phyloP scores from a whole-genome alignment of 2,329 filamentous ascomycete species.

The Aschersonia sp. region DNA sequence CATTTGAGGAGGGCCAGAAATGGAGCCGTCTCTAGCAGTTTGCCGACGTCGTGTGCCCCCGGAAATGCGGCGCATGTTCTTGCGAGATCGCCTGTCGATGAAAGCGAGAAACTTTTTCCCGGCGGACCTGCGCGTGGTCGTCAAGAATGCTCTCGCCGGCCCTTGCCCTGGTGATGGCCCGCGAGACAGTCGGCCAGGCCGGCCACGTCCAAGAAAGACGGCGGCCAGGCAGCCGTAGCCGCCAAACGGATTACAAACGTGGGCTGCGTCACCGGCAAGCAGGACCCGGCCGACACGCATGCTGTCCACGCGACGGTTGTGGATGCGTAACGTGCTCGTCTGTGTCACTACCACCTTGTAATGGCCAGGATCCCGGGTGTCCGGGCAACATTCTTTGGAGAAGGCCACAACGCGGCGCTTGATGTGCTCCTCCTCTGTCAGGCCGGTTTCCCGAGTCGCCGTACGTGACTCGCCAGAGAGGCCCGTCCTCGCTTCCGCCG shows the following conservation, averaged over 20 bases:
- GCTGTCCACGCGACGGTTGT: slow-evolving; percentile 31
- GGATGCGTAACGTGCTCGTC: slow-evolving; percentile 27
- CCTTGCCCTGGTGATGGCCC: slow-evolving; percentile 21
- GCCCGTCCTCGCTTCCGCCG: slow-evolving; percentile 15
- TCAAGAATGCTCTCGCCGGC: slow-evolving; percentile 25
- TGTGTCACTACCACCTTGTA: slow-evolving; percentile 24
- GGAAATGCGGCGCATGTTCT: slow-evolving; percentile 3
- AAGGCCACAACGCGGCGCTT: slow-evolving; percentile 10
- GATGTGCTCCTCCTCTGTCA: slow-evolving; percentile 21
- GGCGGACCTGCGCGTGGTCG: slow-evolving; percentile 20
- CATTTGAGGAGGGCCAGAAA: slow-evolving; percentile 4
- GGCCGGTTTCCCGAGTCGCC: slow-evolving; percentile 27
- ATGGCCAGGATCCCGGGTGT: slow-evolving; percentile 28
- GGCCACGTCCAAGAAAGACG: slow-evolving; percentile 30
- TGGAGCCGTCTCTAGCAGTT: slow-evolving; percentile 1
- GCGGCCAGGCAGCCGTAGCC: slow-evolving; percentile 32
- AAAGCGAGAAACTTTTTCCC: slow-evolving; percentile 18
- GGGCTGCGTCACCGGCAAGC: slow-evolving; percentile 35
- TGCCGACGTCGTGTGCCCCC: not conserved
- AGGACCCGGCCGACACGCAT: slow-evolving; percentile 32
- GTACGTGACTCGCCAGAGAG: slow-evolving; percentile 37
- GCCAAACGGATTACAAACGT: slow-evolving; percentile 38
- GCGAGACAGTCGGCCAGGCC: slow-evolving; percentile 31
- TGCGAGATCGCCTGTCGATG: slow-evolving; percentile 4
- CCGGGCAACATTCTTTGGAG: slow-evolving; percentile 28